Evolutionary conservation across 1,139 yeast species (phyloP), one percentile per base, ranked within the genome.

Genomic region (Geotrichum siamense): DNA sequence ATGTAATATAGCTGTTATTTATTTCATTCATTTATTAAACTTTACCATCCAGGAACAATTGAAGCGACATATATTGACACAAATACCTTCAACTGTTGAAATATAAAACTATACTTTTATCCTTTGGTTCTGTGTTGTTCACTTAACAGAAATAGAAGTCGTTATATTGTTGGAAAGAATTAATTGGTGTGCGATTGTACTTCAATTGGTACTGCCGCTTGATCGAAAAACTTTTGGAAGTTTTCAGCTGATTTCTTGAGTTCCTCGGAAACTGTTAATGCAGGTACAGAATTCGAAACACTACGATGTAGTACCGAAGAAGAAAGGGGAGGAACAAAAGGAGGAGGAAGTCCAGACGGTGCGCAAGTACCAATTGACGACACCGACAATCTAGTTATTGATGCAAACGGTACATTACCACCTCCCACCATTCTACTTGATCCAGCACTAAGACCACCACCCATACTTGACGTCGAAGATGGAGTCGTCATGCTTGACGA

Each of bases 171-270:
- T 39, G 3, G 38, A 39, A 21, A 39, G 31, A 4, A 33, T 22
- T 20, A 41, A 13, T n/a, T 17, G 20, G 13, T 28, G 17, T 17
- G 34, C 44, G 12, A 39, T 21, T n/a, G 35, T 27, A 15, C 23
- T 25, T 6, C 35, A 28, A 28, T 41, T 41, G n/a, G n/a, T n/a
- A n/a, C n/a, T n/a, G n/a, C n/a, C 16, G 44, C 44, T 15, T 41
- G 44, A 5, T 41, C 39, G 2, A 34, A 28, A 28, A 20, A 30
- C 5, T 15, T 30, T 26, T 27, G 35, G 12, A 41, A 21, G 2
- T 16, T 16, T 10, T 41, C 44, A 6, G 38, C 44, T 3, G 35
- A 35, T 28, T 30, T 34, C 21, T 35, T 41, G 3, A 41, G 33
- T 34, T 41, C 44, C 5, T 15, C 15, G n/a, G 30, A 34, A 12